Base-by-base conservation (phyloP, 495 filamentous ascomycete genomes). In the Penicillium maclennaniae region DNA sequence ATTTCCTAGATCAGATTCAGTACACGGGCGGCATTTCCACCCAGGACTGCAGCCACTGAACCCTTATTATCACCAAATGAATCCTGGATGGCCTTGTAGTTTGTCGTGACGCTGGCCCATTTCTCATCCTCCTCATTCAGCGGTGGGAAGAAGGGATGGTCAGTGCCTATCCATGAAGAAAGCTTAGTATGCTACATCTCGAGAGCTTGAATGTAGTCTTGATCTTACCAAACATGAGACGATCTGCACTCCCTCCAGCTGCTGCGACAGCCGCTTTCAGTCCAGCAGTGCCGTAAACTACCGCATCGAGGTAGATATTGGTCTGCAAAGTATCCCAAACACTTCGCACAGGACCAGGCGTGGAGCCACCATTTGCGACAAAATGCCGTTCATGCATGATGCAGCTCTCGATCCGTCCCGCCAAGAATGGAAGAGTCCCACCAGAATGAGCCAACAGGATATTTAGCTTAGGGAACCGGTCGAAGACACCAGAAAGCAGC, bases 101-200 rank as follows among this genome's bases (percentile, higher is more conserved):
- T 97, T 7, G 81, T 83, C 39, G 72, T 82, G 15, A 96, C 91
- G 70, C 92, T 97, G 53, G 81, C 75, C 92, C 92, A 97, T 57
- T 86, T 76, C 39, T 76, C 76, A 48, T 81, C 79, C 20, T 74
- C 66, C 38, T 79, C 76, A 23, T 74, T 75, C 14, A 95, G 59
- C 1, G 91, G 91, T 28, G 92, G 92, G 69, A 96, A 97, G 72
- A 97, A 97, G 0, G 92, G 92, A 71, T 96, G 89, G 68, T 96
- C 92, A 3, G 90, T 95, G 17, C 88, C 81, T 83, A 47, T 23
- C 14, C 43, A 28, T 10, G n/a, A 6, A 49, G 66, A 34, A 34
- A 68, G 58, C 25, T 41, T 40, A 25, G 28, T 9, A 12, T 21
- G 9, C 3, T 31, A 17, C n/a, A 12, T 52, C 15, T 49, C 9